Evolutionary conservation across 2,329 filamentous ascomycete species (phyloP).

Genomic region (Cryphonectria radicalis): DNA sequence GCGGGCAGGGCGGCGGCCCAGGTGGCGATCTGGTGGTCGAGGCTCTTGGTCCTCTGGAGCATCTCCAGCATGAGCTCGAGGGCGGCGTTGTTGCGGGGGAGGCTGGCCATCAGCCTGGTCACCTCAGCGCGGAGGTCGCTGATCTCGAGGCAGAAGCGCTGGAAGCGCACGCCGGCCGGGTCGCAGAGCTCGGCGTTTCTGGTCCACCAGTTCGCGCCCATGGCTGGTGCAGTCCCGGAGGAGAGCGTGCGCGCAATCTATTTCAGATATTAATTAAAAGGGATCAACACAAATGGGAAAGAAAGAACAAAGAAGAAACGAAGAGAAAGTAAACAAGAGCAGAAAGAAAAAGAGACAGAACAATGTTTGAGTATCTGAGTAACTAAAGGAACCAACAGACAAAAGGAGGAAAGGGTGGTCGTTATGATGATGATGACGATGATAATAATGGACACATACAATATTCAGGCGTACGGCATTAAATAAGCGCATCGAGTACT

Average conservation of each 20-base stretch:
- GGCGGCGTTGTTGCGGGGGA: slow-evolving; percentile 52
- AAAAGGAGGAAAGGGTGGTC: too few species aligned
- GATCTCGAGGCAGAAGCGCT: slow-evolving; percentile 57
- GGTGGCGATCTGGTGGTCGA: slow-evolving; percentile 57
- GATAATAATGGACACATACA: slow-evolving; percentile 28
- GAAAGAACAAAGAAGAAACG: not conserved
- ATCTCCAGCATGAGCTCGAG: slow-evolving; percentile 56
- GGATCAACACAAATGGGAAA: not conserved
- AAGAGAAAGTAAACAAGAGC: not conserved
- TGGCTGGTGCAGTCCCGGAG: slow-evolving; percentile 54
- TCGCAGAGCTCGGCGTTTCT: slow-evolving; percentile 53
- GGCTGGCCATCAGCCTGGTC: slow-evolving; percentile 52
- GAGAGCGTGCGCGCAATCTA: slow-evolving; percentile 59
- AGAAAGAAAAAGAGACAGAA: not conserved
- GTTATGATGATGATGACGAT: too few species aligned
- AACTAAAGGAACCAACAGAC: slow-evolving; percentile 40
- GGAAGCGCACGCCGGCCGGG: slow-evolving; percentile 48
- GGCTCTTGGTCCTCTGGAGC: slow-evolving; percentile 53
- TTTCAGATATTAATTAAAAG: not conserved
- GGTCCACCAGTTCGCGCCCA: slow-evolving; percentile 65
- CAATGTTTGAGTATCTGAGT: not conserved
- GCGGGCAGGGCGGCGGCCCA: slow-evolving; percentile 57
- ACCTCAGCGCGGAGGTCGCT: slow-evolving; percentile 59
- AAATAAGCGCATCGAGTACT: slow-evolving; percentile 59
- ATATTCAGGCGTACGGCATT: slow-evolving; percentile 64